Evolutionary conservation across 2,329 filamentous ascomycete species (phyloP).

Genomic region (Cercospora sp.): DNA sequence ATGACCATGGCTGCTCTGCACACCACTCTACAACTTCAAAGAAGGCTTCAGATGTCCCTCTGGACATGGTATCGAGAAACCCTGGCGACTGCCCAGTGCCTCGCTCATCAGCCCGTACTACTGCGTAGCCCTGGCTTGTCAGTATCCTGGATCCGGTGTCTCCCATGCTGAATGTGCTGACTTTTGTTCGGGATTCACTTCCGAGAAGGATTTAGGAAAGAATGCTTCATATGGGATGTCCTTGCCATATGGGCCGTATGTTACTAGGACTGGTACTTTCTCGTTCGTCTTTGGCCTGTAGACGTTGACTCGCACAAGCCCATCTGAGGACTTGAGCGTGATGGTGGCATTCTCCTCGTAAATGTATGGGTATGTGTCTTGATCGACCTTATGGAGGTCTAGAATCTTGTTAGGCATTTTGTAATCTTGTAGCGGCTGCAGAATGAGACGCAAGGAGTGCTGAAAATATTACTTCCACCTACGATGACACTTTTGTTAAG

Average conservation of each 20-base stretch:
- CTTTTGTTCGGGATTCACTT: slow-evolving; percentile 43
- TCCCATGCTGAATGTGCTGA: slow-evolving; percentile 50
- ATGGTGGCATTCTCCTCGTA: slow-evolving; percentile 40
- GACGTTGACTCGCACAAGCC: slow-evolving; percentile 39
- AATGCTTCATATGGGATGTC: slow-evolving; percentile 66
- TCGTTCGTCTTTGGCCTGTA: slow-evolving; percentile 38
- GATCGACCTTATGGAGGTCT: slow-evolving; percentile 38
- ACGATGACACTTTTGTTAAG: not conserved
- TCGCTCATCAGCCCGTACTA: slow-evolving; percentile 40
- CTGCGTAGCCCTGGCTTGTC: slow-evolving; percentile 40
- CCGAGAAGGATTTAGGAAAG: slow-evolving; percentile 51
- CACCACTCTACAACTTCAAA: slow-evolving; percentile 50
- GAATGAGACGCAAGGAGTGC: not conserved
- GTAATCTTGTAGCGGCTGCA: not conserved
- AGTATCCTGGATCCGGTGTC: slow-evolving; percentile 45
- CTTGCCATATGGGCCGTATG: slow-evolving; percentile 74
- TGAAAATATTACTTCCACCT: not conserved
- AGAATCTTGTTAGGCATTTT: slow-evolving; percentile 39
- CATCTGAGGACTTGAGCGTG: slow-evolving; percentile 34
- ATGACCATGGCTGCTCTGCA: slow-evolving; percentile 49
- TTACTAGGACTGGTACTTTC: slow-evolving; percentile 63
- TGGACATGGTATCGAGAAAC: slow-evolving; percentile 49
- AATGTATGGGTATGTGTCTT: slow-evolving; percentile 37
- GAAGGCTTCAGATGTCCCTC: slow-evolving; percentile 49
- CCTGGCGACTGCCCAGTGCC: slow-evolving; percentile 42